phyloP scores from a whole-genome alignment of 495 filamentous ascomycete species.

The Amorphotheca resinae region DNA sequence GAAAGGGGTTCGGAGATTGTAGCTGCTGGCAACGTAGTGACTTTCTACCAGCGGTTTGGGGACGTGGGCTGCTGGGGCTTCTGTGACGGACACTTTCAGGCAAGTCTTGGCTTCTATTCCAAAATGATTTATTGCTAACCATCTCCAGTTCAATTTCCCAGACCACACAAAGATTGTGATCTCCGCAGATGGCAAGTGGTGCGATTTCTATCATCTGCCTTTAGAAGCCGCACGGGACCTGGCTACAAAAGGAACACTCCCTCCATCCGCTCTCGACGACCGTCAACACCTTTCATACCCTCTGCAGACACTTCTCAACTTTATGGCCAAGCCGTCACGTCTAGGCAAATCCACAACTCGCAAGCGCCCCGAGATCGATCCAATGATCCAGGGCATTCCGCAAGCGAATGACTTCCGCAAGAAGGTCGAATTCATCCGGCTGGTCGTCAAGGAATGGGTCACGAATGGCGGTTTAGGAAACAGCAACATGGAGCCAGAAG shows the following conservation, averaged over 20 bases:
- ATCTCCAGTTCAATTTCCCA: constrained; percentile 76
- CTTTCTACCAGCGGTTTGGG: constrained; percentile 80
- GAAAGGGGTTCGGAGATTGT: constrained; percentile 34
- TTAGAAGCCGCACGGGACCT: constrained; percentile 53
- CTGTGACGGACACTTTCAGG: constrained; percentile 74
- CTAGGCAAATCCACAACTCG: constrained; percentile 30
- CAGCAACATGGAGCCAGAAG: constrained; percentile 33
- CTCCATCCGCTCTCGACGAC: constrained; percentile 51
- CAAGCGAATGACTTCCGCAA: constrained; percentile 66
- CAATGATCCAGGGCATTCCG: constrained; percentile 46
- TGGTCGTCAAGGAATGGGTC: constrained; percentile 63
- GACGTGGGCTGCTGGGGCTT: constrained; percentile 87
- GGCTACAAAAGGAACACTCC: constrained; percentile 46
- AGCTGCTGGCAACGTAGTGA: constrained; percentile 52
- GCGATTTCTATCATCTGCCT: constrained; percentile 77
- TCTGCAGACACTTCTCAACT: constrained; percentile 45
- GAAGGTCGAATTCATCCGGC: constrained; percentile 65
- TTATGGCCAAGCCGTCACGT: constrained; percentile 28
- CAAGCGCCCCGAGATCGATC: constrained; percentile 40
- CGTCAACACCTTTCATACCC: constrained; percentile 47
- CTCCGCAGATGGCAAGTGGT: constrained; percentile 59
- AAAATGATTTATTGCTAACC: constrained; percentile 12
- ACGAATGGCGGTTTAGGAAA: constrained; percentile 56
- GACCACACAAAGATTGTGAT: constrained; percentile 92
- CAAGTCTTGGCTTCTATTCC: constrained; percentile 22